A percentile compares a stretch with the other conserved stretches of the same genome.
Conservation (phyloP, 352 stramenopile genomes). For the Phytophthora pluvialis region DNA sequence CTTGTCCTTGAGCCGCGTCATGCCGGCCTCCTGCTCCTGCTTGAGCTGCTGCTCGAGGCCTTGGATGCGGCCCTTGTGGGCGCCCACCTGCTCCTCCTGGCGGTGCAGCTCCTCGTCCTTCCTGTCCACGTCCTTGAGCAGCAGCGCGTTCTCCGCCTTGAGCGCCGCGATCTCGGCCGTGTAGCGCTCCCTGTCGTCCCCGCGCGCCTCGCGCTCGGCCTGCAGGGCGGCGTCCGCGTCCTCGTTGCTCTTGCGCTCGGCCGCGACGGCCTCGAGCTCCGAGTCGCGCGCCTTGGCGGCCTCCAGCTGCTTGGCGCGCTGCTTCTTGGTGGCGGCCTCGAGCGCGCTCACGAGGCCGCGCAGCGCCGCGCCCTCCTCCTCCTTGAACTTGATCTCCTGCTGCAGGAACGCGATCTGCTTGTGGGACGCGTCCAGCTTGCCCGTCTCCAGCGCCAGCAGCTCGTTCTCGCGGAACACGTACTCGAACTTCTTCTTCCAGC, state of each 20-base stretch:
- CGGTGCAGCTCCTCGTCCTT: constrained; percentile 70
- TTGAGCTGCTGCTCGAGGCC: constrained; percentile 63
- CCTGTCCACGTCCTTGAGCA: constrained; percentile 78
- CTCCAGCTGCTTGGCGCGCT: constrained; percentile 69
- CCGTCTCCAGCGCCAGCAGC: constrained; percentile 81
- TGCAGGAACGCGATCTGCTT: constrained; percentile 87
- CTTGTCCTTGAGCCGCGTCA: constrained; percentile 71
- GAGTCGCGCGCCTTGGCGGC: constrained; percentile 44
- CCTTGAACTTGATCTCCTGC: constrained; percentile 88
- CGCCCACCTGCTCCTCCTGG: constrained; percentile 66
- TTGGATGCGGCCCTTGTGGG: constrained; percentile 69
- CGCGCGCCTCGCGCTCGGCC: constrained; percentile 27
- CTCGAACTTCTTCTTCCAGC: constrained; percentile 91
- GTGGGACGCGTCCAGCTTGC: constrained; percentile 82
- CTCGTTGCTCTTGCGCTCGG: constrained; percentile 42
- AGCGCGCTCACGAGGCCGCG: constrained; percentile 74
- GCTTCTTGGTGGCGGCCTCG: constrained; percentile 84
- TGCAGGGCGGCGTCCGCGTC: constrained; percentile 52
- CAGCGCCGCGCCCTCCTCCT: constrained; percentile 79
- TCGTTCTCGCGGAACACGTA: constrained; percentile 90
- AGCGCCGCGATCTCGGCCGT: constrained; percentile 59
- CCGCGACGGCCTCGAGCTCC: constrained; percentile 28
- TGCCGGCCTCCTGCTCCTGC: constrained; percentile 69
- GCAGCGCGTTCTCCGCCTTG: constrained; percentile 73
- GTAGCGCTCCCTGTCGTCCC: constrained; percentile 58